These are phyloP conservation scores for Cryptococcus sp. DNA, from an alignment of 1,284 basidiomycete genomes.

Conservation along the genomic window DNA sequence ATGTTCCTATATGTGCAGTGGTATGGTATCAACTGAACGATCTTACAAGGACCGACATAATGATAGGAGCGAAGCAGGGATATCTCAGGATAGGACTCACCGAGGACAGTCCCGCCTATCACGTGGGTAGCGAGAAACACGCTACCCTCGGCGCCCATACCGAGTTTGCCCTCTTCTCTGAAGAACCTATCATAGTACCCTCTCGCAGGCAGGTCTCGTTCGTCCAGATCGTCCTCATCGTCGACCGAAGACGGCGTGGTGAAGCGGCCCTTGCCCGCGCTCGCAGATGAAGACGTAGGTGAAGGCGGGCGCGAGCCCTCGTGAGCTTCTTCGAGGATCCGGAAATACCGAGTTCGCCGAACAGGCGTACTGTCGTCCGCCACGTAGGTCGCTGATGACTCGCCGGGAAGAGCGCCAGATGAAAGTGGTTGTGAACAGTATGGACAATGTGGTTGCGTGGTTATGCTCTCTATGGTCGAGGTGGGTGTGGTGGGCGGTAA, in stretches of 20 bases:
- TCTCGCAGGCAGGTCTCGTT: slow-evolving; percentile 43
- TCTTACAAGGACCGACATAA: too few relatives aligned
- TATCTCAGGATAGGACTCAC: slow-evolving; percentile 15
- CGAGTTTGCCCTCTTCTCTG: slow-evolving; percentile 77
- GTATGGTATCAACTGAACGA: slow-evolving; percentile 57
- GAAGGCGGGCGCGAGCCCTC: slow-evolving; percentile 44
- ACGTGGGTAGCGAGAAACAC: slow-evolving; percentile 61
- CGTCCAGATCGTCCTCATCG: slow-evolving; percentile 20
- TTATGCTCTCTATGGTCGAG: slow-evolving; percentile 32
- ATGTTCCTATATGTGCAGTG: slow-evolving; percentile 48
- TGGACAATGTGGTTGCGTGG: slow-evolving; percentile 65
- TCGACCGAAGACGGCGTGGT: slow-evolving; percentile 9
- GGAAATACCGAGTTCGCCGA: slow-evolving; percentile 36
- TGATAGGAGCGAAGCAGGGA: neutral
- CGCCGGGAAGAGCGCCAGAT: neutral
- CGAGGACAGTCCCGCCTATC: slow-evolving; percentile 42
- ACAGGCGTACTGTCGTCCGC: too few relatives aligned
- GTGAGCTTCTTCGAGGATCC: slow-evolving; percentile 48
- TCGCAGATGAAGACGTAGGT: slow-evolving; percentile 17
- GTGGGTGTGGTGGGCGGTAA: slow-evolving; percentile 2
- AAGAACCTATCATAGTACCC: slow-evolving; percentile 72
- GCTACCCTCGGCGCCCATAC: slow-evolving; percentile 88
- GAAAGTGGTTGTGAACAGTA: slow-evolving; percentile 38
- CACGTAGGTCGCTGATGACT: neutral
- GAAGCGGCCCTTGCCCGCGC: neutral